phyloP scores from a whole-genome alignment of 495 filamentous ascomycete genomes.

The Cercophora samala region DNA sequence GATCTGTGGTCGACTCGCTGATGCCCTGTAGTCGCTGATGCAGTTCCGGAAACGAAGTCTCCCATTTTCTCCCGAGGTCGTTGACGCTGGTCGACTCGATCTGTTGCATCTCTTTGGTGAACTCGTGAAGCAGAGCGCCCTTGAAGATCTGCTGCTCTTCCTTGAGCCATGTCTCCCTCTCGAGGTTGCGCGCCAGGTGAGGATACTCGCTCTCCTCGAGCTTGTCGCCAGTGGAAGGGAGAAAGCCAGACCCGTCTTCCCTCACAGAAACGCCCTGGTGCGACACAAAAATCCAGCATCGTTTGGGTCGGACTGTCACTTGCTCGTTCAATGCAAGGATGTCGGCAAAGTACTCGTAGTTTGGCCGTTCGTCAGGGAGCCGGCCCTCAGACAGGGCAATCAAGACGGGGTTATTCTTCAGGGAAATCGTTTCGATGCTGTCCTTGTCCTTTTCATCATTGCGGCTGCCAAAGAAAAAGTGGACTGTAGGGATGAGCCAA shows the following conservation, averaged over 20 bases:
- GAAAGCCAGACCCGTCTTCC: conserved; percentile 33
- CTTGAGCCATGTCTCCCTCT: conserved; percentile 37
- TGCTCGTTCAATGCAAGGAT: conserved; percentile 41
- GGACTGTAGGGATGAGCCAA: conserved; percentile 36
- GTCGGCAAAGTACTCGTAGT: conserved; percentile 50
- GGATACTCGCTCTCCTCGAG: conserved; percentile 44
- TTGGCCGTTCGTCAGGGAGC: conserved; percentile 46
- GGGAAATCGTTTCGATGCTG: conserved; percentile 42
- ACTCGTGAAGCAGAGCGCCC: conserved; percentile 46
- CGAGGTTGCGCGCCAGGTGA: conserved; percentile 43
- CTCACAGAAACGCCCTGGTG: conserved; percentile 38
- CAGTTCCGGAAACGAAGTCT: conserved; percentile 43
- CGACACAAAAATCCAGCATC: conserved; percentile 47
- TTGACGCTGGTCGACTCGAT: conserved; percentile 42
- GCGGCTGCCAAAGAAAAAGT: conserved; percentile 44
- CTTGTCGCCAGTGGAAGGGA: conserved; percentile 33
- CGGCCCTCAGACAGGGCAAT: conserved; percentile 48
- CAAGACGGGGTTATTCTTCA: conserved; percentile 52
- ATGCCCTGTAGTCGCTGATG: conserved; percentile 39
- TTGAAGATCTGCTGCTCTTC: conserved; percentile 35
- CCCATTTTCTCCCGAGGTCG: conserved; percentile 42
- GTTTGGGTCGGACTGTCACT: conserved; percentile 41
- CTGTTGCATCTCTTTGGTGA: conserved; percentile 42
- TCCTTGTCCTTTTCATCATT: conserved; percentile 22
- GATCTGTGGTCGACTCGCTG: conserved; percentile 31